phyloP scores from a whole-genome alignment of 73 alveolate species.

The Breviolum minutum region DNA sequence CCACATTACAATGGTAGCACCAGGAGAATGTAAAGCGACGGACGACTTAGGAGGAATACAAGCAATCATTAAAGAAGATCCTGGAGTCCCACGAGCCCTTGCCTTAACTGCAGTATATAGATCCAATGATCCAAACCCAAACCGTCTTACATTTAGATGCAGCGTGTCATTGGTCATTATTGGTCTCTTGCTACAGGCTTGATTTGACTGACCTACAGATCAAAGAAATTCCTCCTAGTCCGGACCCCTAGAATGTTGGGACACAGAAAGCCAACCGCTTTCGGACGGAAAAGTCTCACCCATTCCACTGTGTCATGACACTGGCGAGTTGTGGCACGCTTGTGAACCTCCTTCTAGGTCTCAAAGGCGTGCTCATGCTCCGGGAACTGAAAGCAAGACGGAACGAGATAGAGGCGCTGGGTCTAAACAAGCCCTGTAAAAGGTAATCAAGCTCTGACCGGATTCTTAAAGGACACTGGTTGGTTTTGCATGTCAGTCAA shows the following conservation, averaged over 20 bases:
- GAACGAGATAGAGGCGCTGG: conserved; percentile 28
- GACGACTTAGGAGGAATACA: conserved; percentile 20
- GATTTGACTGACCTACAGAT: conserved; percentile 26
- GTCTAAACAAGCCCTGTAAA: background rate
- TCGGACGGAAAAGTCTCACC: too few species aligned
- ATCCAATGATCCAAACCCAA: background rate
- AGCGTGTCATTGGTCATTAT: too few species aligned
- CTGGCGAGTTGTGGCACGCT: too few species aligned
- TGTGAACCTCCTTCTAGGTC: background rate
- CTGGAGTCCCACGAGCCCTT: conserved; percentile 5
- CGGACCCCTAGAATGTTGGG: background rate
- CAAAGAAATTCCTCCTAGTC: background rate
- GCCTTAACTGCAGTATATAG: background rate
- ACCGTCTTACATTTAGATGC: too few species aligned
- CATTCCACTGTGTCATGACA: too few species aligned
- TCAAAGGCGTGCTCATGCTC: conserved; percentile 8
- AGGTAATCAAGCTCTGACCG: background rate
- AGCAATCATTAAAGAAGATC: background rate
- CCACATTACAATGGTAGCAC: background rate
- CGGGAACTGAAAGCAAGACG: conserved; percentile 25
- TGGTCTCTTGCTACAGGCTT: background rate
- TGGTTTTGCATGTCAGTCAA: too few species aligned
- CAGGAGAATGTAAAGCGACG: background rate
- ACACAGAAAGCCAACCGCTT: too few species aligned
- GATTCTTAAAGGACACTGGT: background rate